phyloP scores from a whole-genome alignment of 2,329 filamentous ascomycete species.

The Neocucurbitaria cava region DNA sequence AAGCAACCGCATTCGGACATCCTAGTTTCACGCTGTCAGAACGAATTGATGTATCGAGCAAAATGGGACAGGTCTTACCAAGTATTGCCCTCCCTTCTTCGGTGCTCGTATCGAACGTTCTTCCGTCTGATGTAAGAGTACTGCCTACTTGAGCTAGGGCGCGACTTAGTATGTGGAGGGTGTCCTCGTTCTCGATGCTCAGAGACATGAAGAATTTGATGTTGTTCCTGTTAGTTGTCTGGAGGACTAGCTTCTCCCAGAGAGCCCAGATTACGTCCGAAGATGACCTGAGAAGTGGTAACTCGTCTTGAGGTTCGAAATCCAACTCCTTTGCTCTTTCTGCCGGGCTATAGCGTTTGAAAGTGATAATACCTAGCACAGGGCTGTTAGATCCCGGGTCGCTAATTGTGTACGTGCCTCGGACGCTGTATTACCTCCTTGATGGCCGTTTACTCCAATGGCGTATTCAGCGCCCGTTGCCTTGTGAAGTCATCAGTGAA shows the following conservation, averaged over 20 bases:
- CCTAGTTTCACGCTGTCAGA: not conserved
- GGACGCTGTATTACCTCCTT: not conserved
- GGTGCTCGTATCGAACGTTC: not conserved
- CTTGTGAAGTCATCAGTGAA: not conserved
- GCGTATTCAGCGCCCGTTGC: not conserved
- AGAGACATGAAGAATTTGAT: constrained; percentile 4
- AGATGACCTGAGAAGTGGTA: not conserved
- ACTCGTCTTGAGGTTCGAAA: no score
- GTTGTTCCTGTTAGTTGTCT: not conserved
- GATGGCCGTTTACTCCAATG: not conserved
- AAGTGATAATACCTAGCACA: not conserved
- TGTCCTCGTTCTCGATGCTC: not conserved
- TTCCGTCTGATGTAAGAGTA: not conserved
- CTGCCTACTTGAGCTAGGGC: not conserved
- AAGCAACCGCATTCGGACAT: constrained; percentile 1
- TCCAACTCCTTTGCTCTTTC: not conserved
- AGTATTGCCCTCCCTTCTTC: constrained; percentile 1
- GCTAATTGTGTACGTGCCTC: not conserved
- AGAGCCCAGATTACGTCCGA: constrained; percentile 3
- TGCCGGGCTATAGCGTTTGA: not conserved
- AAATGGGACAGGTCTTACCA: not conserved
- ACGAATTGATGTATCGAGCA: not conserved
- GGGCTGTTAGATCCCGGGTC: not conserved
- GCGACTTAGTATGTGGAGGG: not conserved
- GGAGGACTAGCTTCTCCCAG: not conserved